Base-by-base conservation (phyloP, 495 filamentous ascomycete species). In the Pyrenopolyporus hunteri region DNA sequence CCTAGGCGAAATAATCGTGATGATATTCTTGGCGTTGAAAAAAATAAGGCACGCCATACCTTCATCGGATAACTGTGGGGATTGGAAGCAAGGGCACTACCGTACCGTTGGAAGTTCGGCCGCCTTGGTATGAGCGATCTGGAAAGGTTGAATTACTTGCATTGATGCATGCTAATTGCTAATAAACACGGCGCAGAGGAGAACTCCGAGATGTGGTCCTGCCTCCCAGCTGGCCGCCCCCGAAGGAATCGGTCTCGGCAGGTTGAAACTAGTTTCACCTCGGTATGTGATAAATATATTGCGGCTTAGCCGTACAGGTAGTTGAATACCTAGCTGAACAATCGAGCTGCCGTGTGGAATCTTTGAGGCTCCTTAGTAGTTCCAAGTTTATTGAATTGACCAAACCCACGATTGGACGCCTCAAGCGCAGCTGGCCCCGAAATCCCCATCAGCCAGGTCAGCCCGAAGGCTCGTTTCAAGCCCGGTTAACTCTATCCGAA, bases 221-320 rank as follows among this genome's bases (percentile, higher is more conserved):
- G n/a, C n/a, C n/a, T n/a, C n/a, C n/a, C n/a, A n/a, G n/a, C n/a
- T n/a, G n/a, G n/a, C n/a, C n/a, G n/a, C n/a, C n/a, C 32, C 9
- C 39, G 45, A 36, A 47, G 56, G 62, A 40, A 32, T 11, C 11
- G 36, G 45, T 52, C 20, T 22, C 20, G 25, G 33, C 16, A 19
- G 11, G 14, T 35, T 29, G 17, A 13, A 48, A 36, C 4, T 47
- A 23, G 63, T 66, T 66, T 66, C 63, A 61, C 48, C 49, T 57
- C 33, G 48, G n/a, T 32, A 26, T 14, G n/a, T n/a, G 36, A 11
- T 5, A 26, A 6, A 8, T 23, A 23, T 14, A 20, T 13, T 44
- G 20, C 13, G 45, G 31, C 25, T 43, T 17, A 35, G 48, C 13
- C 6, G n/a, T n/a, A n/a, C n/a, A n/a, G n/a, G n/a, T n/a, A n/a